Evolutionary conservation across 257 asterid species (phyloP), one percentile per base, ranked within the genome.

Genomic region (Thymus quinquecostatus): DNA sequence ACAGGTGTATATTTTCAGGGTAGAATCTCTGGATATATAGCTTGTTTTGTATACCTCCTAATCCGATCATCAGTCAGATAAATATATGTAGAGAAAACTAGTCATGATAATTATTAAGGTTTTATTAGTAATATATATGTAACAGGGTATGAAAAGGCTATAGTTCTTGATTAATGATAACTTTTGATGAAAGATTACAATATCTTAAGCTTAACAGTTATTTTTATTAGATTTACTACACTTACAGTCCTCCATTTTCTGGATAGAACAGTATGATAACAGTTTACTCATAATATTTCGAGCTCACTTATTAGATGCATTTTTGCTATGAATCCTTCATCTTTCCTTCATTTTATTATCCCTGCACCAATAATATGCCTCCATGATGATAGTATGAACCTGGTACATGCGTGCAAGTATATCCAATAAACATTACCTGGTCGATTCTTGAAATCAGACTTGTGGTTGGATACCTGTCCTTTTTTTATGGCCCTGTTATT

Each of bases 321-420:
- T 33, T 11, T 7, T 43, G 11, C 32, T 48, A 38, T 64, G 36
- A 60, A 56, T 59, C 60, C 56, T 64, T 8, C 51, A 40, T 29
- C 38, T 28, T 8, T 45, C 59, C 43, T 33, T 28, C 10, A 4
- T 36, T 48, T 51, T 47, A 43, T 33, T 21, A 33, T 51, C 5
- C 6, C 4, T 43, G 60, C 68, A 33, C 32, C 44, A 29, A 38
- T 47, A 45, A 55, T 58, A 32, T 56, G 36, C 71, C 61, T 47
- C 66, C 55, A 21, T 56, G 64, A 71, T 48, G 43, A 32, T 38
- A 36, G 65, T 61, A 33, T 36, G 49, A 43, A 32, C 57, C 11
- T 33, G 50, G 13, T 51, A 66, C 49, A 66, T 61, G 54, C 41
- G 66, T 62, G 66, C 55, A n/a, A 50, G 67, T 29, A 61, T 71